phyloP scores from a whole-genome alignment of 345 rosid genomes.

The Noccaea bulbosa region DNA sequence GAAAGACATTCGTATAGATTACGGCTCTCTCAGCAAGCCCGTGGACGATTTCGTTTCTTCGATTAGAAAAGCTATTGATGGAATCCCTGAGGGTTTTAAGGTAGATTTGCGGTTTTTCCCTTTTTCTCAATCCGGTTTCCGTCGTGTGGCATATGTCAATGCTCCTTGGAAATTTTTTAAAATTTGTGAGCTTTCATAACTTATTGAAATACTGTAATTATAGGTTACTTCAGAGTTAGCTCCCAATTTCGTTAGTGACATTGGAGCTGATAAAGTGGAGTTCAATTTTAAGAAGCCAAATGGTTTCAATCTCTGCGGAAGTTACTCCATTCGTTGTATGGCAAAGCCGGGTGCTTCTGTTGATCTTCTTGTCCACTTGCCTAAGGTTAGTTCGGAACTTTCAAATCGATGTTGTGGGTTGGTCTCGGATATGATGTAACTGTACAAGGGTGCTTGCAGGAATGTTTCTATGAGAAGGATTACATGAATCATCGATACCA shows the following conservation, averaged over 20 bases:
- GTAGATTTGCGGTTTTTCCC: neutral
- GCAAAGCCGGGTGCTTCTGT: conserved; percentile 69
- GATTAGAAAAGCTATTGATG: conserved; percentile 22
- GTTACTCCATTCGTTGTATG: conserved; percentile 63
- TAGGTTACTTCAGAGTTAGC: conserved; percentile 75
- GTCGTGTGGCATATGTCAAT: conserved; percentile 6
- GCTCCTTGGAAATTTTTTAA: neutral
- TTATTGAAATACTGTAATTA: neutral
- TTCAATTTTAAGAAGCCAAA: conserved; percentile 78
- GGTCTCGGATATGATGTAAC: conserved; percentile 1
- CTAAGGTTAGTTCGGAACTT: conserved; percentile 58
- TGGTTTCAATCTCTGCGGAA: conserved; percentile 67
- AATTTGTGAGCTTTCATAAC: conserved; percentile 2
- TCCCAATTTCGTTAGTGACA: conserved; percentile 65
- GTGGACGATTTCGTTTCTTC: conserved; percentile 31
- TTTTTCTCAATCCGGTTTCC: neutral
- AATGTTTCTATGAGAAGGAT: conserved; percentile 86
- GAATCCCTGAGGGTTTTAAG: conserved; percentile 29
- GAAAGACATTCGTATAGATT: conserved; percentile 33
- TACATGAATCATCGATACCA: conserved; percentile 86
- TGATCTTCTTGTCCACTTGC: conserved; percentile 74
- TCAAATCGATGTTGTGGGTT: neutral
- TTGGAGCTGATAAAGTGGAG: conserved; percentile 80
- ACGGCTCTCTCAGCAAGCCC: conserved; percentile 33
- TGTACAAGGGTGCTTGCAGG: conserved; percentile 50